phyloP scores from a whole-genome alignment of 2,329 filamentous ascomycete species.

The Epichloe typhina region DNA sequence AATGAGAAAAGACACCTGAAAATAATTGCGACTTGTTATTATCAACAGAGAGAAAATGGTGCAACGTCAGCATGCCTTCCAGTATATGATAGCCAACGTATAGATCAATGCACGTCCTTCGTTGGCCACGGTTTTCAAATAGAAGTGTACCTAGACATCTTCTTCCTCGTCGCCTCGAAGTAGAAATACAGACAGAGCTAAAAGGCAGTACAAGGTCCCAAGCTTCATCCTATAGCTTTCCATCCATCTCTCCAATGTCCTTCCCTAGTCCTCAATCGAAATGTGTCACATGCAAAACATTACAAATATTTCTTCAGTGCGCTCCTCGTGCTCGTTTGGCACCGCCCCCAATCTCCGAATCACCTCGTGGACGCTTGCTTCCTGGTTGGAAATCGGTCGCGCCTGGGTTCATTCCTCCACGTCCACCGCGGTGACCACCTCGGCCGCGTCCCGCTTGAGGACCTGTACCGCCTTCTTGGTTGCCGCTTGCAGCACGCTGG shows the following conservation, averaged over 20 bases:
- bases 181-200: slow-evolving; percentile 2
- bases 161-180: not conserved
- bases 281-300: not conserved
- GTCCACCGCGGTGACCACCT: slow-evolving; percentile 27
- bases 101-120: no score
- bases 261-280: not conserved
- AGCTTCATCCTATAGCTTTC: not conserved
- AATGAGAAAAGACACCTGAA: not conserved
- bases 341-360: slow-evolving; percentile 29
- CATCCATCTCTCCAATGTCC: not conserved
- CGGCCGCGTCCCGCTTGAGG: slow-evolving; percentile 21
- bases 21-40: no score
- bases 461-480: slow-evolving; percentile 20
- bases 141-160: no score
- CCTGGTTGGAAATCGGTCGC: slow-evolving; percentile 45
- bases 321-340: slow-evolving; percentile 30
- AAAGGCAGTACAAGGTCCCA: not conserved
- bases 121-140: no score
- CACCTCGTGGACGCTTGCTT: slow-evolving; percentile 43
- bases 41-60: not conserved
- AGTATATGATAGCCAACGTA: no score
- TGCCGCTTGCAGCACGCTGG: slow-evolving; percentile 22
- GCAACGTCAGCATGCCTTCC: not conserved
- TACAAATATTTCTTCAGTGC: slow-evolving; percentile 14
- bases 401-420: slow-evolving; percentile 33